A percentile compares a stretch with the other conserved stretches of the same genome.
Conservation (phyloP, 192 early-diverging fungal genomes). For the Coemansia sp. region DNA sequence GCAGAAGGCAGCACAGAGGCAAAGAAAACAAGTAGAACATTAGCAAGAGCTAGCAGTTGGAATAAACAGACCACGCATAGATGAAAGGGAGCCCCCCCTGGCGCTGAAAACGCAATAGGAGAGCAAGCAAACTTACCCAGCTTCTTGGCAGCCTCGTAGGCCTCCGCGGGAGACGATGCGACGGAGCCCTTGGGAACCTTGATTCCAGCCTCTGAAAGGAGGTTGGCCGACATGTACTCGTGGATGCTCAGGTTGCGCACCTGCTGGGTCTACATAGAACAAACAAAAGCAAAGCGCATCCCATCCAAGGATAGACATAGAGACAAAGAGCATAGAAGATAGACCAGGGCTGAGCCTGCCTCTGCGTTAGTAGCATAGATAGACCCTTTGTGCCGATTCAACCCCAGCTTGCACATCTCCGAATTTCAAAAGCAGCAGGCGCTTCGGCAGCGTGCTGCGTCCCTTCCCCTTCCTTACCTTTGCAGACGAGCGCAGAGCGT, state of each 20-base stretch:
- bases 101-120: no score
- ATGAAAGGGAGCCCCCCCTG: no score
- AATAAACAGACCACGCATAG: no score
- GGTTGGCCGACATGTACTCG: constrained; percentile 93
- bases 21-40: neutral
- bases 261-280: constrained; percentile 53
- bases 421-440: neutral
- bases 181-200: constrained; percentile 85
- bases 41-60: no score
- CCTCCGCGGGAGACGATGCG: constrained; percentile 84
- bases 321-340: neutral
- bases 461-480: constrained; percentile 42
- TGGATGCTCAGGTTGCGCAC: constrained; percentile 94
- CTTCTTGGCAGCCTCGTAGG: constrained; percentile 77
- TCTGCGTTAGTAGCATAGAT: neutral
- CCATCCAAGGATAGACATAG: no score
- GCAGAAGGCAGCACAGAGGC: neutral
- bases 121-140: constrained; percentile 58
- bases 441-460: neutral
- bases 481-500: constrained; percentile 38
- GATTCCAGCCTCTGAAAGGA: constrained; percentile 88
- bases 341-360: neutral
- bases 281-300: neutral
- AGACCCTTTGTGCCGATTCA: neutral
- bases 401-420: neutral